Evolutionary conservation across 1,284 basidiomycete species (phyloP).

Genomic region (Blastosporella zonata): DNA sequence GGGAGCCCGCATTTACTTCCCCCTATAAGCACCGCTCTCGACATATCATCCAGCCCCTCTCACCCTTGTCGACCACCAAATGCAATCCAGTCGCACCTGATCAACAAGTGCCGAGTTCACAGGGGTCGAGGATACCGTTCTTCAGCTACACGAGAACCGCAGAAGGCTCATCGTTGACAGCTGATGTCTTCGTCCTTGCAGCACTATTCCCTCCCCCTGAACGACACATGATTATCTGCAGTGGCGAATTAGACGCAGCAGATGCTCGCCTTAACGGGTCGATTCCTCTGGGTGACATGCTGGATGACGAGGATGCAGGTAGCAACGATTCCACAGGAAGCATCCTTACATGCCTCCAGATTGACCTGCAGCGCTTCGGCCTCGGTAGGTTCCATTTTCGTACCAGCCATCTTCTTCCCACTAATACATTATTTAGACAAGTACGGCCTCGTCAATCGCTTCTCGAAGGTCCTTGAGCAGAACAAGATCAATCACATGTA

Average conservation of each 20-base stretch:
- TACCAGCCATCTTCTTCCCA: neutral
- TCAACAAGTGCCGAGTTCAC: constrained; percentile 8
- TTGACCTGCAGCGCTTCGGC: constrained; percentile 67
- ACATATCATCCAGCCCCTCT: constrained; percentile 27
- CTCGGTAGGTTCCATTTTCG: constrained; percentile 44
- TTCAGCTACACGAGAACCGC: constrained; percentile 73
- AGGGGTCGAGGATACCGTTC: constrained; percentile 47
- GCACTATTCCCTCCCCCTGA: constrained; percentile 64
- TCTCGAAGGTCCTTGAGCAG: constrained; percentile 67
- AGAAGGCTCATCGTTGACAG: constrained; percentile 72
- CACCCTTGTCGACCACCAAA: constrained; percentile 21
- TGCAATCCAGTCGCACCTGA: constrained; percentile 8
- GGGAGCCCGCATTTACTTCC: constrained; percentile 20
- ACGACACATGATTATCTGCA: constrained; percentile 71
- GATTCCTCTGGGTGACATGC: constrained; percentile 30
- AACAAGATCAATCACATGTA: constrained; percentile 82
- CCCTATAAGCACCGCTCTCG: constrained; percentile 35
- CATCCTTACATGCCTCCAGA: constrained; percentile 62
- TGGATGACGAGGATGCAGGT: constrained; percentile 35
- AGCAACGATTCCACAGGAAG: constrained; percentile 32
- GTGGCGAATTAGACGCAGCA: constrained; percentile 58
- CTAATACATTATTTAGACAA: constrained; percentile 46
- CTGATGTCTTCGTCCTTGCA: constrained; percentile 59
- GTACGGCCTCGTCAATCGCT: constrained; percentile 73
- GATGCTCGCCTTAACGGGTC: constrained; percentile 37